Percentiles rank a stretch among this genome's conserved stretches.
Evolutionary conservation across 352 stramenopile genomes (phyloP).

Genomic region (Nothophytophthora sp.): DNA sequence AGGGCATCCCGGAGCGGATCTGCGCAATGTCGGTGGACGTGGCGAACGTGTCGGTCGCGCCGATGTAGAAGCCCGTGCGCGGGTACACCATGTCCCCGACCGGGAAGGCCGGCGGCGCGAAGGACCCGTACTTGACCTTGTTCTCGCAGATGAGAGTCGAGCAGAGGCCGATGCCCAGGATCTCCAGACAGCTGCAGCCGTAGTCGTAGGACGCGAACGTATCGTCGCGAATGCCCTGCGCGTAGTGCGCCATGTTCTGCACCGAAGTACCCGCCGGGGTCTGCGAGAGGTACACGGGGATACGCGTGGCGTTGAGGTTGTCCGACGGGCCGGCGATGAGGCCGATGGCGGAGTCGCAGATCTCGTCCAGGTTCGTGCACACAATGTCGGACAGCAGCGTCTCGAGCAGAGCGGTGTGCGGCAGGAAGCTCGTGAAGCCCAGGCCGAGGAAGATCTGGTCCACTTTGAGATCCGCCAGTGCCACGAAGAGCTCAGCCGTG

Average conservation of each 20-base stretch:
- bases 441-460: slow-evolving; percentile 39
- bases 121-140: slow-evolving; percentile 45
- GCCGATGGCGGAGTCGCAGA: slow-evolving; percentile 47
- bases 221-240: slow-evolving; percentile 50
- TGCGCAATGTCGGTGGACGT: slow-evolving; percentile 30
- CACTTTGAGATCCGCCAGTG: slow-evolving; percentile 37
- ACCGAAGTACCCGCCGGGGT: slow-evolving; percentile 53
- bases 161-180: slow-evolving; percentile 40
- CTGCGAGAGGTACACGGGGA: slow-evolving; percentile 58
- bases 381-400: slow-evolving; percentile 29
- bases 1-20: slow-evolving; percentile 29
- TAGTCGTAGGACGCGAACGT: slow-evolving; percentile 60
- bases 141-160: slow-evolving; percentile 48
- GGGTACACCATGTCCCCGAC: slow-evolving; percentile 25
- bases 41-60: slow-evolving; percentile 40
- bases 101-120: slow-evolving; percentile 32
- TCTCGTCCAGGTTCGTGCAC: slow-evolving; percentile 40
- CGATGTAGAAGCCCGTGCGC: slow-evolving; percentile 41
- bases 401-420: slow-evolving; percentile 19
- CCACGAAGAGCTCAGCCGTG: slow-evolving; percentile 31
- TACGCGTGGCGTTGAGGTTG: slow-evolving; percentile 49
- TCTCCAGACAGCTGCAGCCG: slow-evolving; percentile 38
- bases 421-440: slow-evolving; percentile 40
- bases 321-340: slow-evolving; percentile 34
- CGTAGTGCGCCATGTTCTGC: slow-evolving; percentile 60